Conservation (phyloP, 2,329 filamentous ascomycete species). For the Leptographium radiaticola region DNA sequence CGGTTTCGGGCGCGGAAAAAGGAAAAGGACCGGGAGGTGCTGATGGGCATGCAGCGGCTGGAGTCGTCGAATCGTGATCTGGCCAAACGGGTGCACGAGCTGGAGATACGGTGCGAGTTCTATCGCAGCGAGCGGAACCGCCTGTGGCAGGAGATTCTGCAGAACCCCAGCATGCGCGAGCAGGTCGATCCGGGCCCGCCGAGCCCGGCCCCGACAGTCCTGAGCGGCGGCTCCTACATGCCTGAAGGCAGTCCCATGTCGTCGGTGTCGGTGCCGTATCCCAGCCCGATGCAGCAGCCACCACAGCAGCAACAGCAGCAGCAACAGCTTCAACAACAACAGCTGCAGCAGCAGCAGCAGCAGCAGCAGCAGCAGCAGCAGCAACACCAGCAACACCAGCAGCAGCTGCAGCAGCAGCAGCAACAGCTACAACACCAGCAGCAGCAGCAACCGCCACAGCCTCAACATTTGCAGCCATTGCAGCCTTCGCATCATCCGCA, state of each 20-base stretch:
- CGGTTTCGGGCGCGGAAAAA: conserved; percentile 72
- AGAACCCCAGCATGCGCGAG: conserved; percentile 43
- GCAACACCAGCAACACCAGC: conserved; percentile 9
- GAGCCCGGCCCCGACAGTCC: conserved; percentile 29
- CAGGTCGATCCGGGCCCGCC: conserved; percentile 36
- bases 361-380: conserved; percentile 1
- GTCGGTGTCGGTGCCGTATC: conserved; percentile 3
- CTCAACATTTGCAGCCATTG: not conserved
- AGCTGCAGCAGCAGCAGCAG: not conserved
- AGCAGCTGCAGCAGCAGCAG: conserved; percentile 12
- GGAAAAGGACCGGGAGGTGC: conserved; percentile 64
- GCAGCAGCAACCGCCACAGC: not conserved
- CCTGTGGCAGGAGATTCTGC: conserved; percentile 51
- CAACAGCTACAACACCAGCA: conserved; percentile 10
- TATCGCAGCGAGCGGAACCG: conserved; percentile 63
- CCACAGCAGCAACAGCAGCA: conserved; percentile 1
- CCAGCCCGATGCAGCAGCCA: conserved; percentile 1
- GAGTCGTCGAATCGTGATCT: conserved; percentile 58
- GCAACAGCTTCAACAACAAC: conserved; percentile 1
- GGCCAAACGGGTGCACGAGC: conserved; percentile 35
- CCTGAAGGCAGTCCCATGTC: conserved; percentile 23
- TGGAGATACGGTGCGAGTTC: conserved; percentile 54
- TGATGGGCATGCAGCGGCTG: conserved; percentile 53
- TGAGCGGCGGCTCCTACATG: conserved; percentile 21
- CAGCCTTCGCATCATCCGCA: not conserved